These are phyloP conservation scores for Pseudocercospora eumusae DNA, from an alignment of 2,329 filamentous ascomycete genomes.

Conservation along the genomic window DNA sequence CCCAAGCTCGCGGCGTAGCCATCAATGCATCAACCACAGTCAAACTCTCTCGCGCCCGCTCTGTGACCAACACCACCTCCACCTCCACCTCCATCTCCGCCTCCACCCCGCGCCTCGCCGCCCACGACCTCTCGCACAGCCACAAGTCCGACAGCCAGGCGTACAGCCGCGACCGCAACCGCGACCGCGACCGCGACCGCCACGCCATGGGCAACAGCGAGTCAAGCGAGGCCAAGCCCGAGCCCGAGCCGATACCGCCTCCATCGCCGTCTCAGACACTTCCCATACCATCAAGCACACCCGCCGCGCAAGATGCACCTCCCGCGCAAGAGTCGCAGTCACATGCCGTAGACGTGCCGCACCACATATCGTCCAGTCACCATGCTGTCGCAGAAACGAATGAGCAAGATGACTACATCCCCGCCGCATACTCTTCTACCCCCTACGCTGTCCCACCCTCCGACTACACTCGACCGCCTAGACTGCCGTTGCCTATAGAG, in stretches of 20 bases:
- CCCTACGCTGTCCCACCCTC: constrained; percentile 43
- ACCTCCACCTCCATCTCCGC: no score
- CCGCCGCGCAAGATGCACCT: constrained; percentile 18
- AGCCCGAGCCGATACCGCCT: constrained; percentile 14
- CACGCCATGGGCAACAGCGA: constrained; percentile 33
- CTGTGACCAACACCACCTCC: no score
- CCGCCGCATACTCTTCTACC: constrained; percentile 31
- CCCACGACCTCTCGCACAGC: constrained; percentile 23
- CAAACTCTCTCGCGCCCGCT: constrained; percentile 35
- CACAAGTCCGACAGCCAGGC: constrained; percentile 21
- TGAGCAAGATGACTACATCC: constrained; percentile 28
- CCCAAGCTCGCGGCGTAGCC: constrained; percentile 27
- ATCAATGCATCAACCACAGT: constrained; percentile 11
- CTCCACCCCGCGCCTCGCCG: constrained; percentile 20
- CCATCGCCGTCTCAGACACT: constrained; percentile 32
- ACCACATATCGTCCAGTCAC: constrained; percentile 10
- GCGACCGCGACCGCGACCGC: background rate
- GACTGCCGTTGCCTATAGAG: constrained; percentile 88
- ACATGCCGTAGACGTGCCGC: constrained; percentile 45
- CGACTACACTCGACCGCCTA: constrained; percentile 70
- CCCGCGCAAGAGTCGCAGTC: constrained; percentile 28
- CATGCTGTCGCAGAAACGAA: constrained; percentile 23
- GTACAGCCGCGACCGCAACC: background rate
- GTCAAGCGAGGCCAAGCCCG: constrained; percentile 21
- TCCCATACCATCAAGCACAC: constrained; percentile 24